Base-by-base conservation (phyloP, 2,329 filamentous ascomycete genomes). In the Aspergillus niger region DNA sequence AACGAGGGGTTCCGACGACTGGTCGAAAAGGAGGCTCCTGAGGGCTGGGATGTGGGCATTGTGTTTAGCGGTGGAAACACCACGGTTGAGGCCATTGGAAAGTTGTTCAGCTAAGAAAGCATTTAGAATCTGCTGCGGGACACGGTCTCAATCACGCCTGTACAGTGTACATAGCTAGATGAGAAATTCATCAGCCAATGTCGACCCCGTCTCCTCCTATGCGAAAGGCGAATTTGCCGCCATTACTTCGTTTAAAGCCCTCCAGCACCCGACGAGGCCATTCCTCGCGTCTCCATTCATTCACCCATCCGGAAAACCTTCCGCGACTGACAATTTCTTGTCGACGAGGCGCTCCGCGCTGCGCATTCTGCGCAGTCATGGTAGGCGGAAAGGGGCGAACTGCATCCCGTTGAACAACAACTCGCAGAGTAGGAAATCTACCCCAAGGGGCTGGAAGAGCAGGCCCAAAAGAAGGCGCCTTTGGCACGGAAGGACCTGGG, bases 1-100 rank as follows among this genome's bases (percentile, higher is more conserved):
- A 90, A 97, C 73, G 91, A 96, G 76, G 91, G 92, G 3, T 97
- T 97, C 64, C 80, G 91, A 60, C 74, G 71, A 11, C 76, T 89
- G 76, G 89, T 93, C 10, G 75, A 75, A 58, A 65, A 67, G 61
- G 90, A 93, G 75, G 90, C 81, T 0, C 82, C 86, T 55, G 81
- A 85, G 11, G 91, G 91, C 0, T 97, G 92, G 92, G 85, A 89
- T 76, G 69, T 89, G 15, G 86, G 84, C 0, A 74, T 88, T 59
- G 80, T 88, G 3, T 81, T 89, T 55, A 86, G 82, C 65, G 86
- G 86, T n/a, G 86, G 86, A 0, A 89, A 89, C 72, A 88, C 85
- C 2, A 87, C 85, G 0, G 77, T 88, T 10, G 86, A 88, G 69
- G 85, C 83, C 1, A 82, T 89, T 65, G 77, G 74, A 24, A 82